A percentile compares a stretch with the other conserved stretches of the same genome.
Conservation (phyloP, 2,329 filamentous ascomycete species). For the Penicillium nordicum region DNA sequence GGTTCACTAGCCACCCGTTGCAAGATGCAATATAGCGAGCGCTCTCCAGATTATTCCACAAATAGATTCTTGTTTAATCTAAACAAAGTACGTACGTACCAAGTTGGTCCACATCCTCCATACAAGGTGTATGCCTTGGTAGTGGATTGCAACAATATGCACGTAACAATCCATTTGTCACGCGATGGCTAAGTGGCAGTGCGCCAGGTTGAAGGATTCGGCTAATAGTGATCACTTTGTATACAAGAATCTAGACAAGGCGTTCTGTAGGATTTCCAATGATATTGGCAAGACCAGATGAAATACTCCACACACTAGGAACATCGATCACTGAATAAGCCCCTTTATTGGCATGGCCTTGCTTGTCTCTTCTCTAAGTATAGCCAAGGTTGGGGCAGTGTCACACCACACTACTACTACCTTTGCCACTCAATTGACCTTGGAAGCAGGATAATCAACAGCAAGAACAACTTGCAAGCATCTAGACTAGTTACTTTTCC, state of each 20-base stretch:
- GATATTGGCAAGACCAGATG: background rate
- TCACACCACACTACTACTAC: background rate
- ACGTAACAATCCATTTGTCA: background rate
- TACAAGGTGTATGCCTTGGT: background rate
- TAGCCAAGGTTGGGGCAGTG: background rate
- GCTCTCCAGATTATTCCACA: background rate
- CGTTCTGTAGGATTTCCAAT: background rate
- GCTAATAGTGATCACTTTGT: background rate
- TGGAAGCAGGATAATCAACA: background rate
- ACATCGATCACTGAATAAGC: background rate
- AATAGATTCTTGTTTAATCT: background rate
- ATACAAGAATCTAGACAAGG: background rate
- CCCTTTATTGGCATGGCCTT: background rate
- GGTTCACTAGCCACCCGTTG: background rate
- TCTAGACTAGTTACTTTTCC: background rate
- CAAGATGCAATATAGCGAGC: background rate
- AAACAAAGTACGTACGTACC: background rate
- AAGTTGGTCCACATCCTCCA: background rate
- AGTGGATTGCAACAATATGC: background rate
- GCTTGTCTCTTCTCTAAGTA: background rate
- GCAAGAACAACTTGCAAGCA: background rate
- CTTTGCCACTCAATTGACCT: background rate
- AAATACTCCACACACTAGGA: background rate
- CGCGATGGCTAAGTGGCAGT: background rate
- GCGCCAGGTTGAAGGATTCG: background rate